phyloP scores from a whole-genome alignment of 495 filamentous ascomycete species.

The Hypoxylon subgilvum region DNA sequence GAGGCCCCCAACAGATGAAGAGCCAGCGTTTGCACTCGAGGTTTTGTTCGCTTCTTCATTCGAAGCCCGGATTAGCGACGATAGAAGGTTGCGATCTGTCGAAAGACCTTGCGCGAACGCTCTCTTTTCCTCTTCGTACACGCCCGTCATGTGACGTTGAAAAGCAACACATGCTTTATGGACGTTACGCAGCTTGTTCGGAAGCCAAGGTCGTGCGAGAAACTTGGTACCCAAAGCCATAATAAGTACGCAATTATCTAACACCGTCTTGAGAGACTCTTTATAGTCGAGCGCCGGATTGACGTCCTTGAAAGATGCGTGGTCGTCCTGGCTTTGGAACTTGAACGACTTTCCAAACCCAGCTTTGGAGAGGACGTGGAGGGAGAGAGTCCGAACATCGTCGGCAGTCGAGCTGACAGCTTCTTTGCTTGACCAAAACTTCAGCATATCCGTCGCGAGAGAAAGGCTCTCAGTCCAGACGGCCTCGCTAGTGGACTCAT shows the following conservation, averaged over 20 bases:
- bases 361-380: too few relatives aligned
- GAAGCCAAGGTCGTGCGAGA: slow-evolving; percentile 35
- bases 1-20: slow-evolving; percentile 6
- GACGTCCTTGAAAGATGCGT: too few relatives aligned
- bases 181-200: slow-evolving; percentile 33
- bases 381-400: too few relatives aligned
- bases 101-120: slow-evolving; percentile 22
- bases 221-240: slow-evolving; percentile 37
- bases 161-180: too few relatives aligned
- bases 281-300: slow-evolving; percentile 38
- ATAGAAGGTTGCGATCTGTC: slow-evolving; percentile 21
- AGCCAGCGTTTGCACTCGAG: too few relatives aligned
- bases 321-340: too few relatives aligned
- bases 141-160: slow-evolving; percentile 32
- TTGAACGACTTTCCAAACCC: too few relatives aligned
- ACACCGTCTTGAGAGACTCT: slow-evolving; percentile 40
- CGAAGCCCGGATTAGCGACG: slow-evolving; percentile 9
- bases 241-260: slow-evolving; percentile 45
- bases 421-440: too few relatives aligned
- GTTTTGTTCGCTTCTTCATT: slow-evolving; percentile 37
- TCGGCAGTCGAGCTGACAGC: too few relatives aligned
- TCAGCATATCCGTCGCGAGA: too few relatives aligned
- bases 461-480: too few relatives aligned
- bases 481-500: too few relatives aligned
- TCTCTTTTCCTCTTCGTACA: slow-evolving; percentile 31